Base-by-base conservation (phyloP, 768 basidiomycete genomes). In the Amanita pseudoporphyria region DNA sequence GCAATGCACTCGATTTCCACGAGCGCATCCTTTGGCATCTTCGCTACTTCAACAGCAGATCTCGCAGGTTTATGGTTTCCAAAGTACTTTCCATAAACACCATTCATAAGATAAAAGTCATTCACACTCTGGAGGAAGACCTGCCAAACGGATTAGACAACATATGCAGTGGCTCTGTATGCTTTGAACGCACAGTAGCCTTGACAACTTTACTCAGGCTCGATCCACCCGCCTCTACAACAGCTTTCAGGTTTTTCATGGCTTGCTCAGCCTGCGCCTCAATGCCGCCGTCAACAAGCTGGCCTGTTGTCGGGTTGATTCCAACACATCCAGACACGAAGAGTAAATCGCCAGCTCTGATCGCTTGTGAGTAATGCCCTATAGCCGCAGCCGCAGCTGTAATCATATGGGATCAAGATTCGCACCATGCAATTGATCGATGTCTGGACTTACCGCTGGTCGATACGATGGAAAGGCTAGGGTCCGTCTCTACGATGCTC, bases 101-200 rank as follows among this genome's bases (percentile, higher is more conserved):
- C 77, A 64, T 97, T 97, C 58, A 96, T 80, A 35, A 75, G 68
- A 3, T 61, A 80, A 61, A 98, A 98, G 65, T 99, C 88, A 56
- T 88, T 72, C 90, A 98, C 94, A 54, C 78, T 71, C 66, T 95
- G 90, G 63, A 98, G 67, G 71, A 96, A 98, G 19, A 94, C 84
- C 91, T 93, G 52, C 2, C 16, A 39, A 47, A 24, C 24, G 52
- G 19, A 18, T 5, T 24, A 18, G 22, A 6, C 35, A 42, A 4
- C n/a, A 22, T 14, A 39, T 22, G n/a, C 16, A 5, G 10, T 10
- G 22, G 18, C 24, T 5, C 3, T 9, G 14, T n/a, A 32, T 32
- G 26, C 14, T 6, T 19, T 9, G 5, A 16, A 70, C 85, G 51
- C 56, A 91, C 94, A 35, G 91, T 95, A 39, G 88, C 89, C 72